Evolutionary conservation across 1,284 basidiomycete genomes (phyloP).

Genomic region (Athelia sp.): DNA sequence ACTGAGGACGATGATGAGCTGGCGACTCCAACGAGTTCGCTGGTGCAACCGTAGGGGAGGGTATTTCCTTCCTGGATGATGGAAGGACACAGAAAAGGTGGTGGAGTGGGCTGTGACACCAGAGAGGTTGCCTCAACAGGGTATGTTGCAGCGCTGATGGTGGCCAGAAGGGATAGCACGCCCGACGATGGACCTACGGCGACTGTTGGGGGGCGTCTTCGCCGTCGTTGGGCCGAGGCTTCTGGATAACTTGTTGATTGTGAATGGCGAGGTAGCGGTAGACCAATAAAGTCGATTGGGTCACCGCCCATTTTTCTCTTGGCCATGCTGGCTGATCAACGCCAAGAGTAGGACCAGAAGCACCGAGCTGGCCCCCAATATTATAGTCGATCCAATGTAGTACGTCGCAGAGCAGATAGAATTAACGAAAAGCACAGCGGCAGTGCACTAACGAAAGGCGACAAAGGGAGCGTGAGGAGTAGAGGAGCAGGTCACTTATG

Average conservation of each 20-base stretch:
- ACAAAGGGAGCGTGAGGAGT: constrained; percentile 3
- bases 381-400: too few relatives aligned
- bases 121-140: constrained; percentile 42
- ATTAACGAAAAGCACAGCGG: not conserved
- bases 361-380: too few relatives aligned
- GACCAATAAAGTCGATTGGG: not conserved
- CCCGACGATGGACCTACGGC: constrained; percentile 35
- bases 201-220: constrained; percentile 10
- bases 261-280: not conserved
- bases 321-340: constrained; percentile 27
- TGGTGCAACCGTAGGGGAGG: too few relatives aligned
- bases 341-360: constrained; percentile 1
- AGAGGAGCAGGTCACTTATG: constrained; percentile 7
- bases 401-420: too few relatives aligned
- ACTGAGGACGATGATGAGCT: too few relatives aligned
- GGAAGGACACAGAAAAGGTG: constrained; percentile 58
- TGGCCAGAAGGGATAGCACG: constrained; percentile 49
- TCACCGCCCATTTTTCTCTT: constrained; percentile 3
- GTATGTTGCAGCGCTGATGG: constrained; percentile 42
- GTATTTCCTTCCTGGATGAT: constrained; percentile 22
- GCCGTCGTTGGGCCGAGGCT: constrained; percentile 14
- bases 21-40: too few relatives aligned
- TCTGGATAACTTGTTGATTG: not conserved
- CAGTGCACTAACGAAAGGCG: constrained; percentile 1
- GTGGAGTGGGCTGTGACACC: constrained; percentile 33